These are phyloP conservation scores for Teratosphaeria pseudoeucalypti DNA, from an alignment of 2,329 filamentous ascomycete species.

Conservation along the genomic window DNA sequence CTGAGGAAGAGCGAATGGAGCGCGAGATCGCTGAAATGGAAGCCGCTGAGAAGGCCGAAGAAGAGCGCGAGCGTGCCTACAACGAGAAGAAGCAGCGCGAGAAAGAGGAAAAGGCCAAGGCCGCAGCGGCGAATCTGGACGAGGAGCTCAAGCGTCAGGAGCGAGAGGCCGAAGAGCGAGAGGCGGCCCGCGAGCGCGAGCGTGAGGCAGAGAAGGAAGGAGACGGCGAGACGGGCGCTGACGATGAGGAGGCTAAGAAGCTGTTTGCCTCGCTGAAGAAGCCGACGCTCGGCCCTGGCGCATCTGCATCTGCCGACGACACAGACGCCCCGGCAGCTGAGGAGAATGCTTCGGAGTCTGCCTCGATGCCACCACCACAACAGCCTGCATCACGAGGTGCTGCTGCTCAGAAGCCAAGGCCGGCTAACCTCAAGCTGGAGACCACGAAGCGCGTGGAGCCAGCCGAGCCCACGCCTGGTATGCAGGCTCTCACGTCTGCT, in stretches of 20 bases:
- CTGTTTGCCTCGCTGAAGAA: conserved; percentile 41
- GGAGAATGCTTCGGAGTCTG: conserved; percentile 21
- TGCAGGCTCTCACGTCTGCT: conserved; percentile 85
- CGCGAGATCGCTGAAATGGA: conserved; percentile 57
- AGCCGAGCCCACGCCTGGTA: conserved; percentile 82
- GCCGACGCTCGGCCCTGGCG: conserved; percentile 38
- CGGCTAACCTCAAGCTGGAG: conserved; percentile 77
- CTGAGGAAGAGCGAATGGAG: conserved; percentile 35
- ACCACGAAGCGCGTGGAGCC: conserved; percentile 82
- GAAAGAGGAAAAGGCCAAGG: conserved; percentile 38
- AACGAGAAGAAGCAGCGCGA: conserved; percentile 60
- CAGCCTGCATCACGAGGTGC: conserved; percentile 16
- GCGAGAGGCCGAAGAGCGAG: conserved; percentile 39
- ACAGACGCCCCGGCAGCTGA: conserved; percentile 33
- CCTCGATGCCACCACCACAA: conserved; percentile 16
- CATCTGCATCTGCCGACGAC: conserved; percentile 19
- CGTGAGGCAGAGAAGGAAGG: conserved; percentile 15
- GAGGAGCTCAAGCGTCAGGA: conserved; percentile 39
- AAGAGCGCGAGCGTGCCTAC: conserved; percentile 62
- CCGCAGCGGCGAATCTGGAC: conserved; percentile 46
- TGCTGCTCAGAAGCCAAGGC: conserved; percentile 62
- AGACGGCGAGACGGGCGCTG: conserved; percentile 8
- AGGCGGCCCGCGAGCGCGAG: conserved; percentile 33
- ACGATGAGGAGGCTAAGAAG: conserved; percentile 32
- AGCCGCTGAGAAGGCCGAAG: conserved; percentile 29